Conservation (phyloP, 2,329 filamentous ascomycete genomes). For the Tolypocladium capitatum region DNA sequence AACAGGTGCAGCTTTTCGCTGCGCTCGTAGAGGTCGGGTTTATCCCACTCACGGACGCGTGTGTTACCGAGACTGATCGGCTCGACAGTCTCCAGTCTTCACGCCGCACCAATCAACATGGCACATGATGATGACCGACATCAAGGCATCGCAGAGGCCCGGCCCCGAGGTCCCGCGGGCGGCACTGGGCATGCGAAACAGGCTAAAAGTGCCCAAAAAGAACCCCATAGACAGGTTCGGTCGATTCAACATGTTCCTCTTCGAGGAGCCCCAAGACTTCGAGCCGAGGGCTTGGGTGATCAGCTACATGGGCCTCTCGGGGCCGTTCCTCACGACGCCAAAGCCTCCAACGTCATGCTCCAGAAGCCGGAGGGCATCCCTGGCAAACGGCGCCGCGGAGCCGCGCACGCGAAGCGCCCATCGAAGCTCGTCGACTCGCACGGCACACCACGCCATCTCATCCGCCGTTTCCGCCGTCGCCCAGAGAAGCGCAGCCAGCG, state of each 20-base stretch:
- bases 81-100: too few relatives aligned
- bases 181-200: too few relatives aligned
- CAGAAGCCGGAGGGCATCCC: slow-evolving; percentile 24
- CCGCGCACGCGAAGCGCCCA: slow-evolving; percentile 28
- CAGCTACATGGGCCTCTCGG: background rate
- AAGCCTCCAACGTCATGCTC: slow-evolving; percentile 20
- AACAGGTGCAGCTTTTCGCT: too few relatives aligned
- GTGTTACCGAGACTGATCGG: background rate
- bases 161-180: too few relatives aligned
- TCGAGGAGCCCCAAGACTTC: slow-evolving; percentile 47
- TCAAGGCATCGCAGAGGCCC: too few relatives aligned
- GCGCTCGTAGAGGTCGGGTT: too few relatives aligned
- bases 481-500: slow-evolving; percentile 27
- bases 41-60: too few relatives aligned
- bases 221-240: background rate
- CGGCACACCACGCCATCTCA: slow-evolving; percentile 26
- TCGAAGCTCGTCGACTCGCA: slow-evolving; percentile 25
- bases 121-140: too few relatives aligned
- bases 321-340: slow-evolving; percentile 10
- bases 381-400: slow-evolving; percentile 23
- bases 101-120: too few relatives aligned
- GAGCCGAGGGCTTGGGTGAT: slow-evolving; percentile 43
- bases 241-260: too few relatives aligned
- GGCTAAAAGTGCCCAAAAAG: too few relatives aligned
- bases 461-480: slow-evolving; percentile 21